A percentile compares a stretch with the other conserved stretches of the same genome.
These are phyloP conservation scores for Erodium maritimum DNA, from an alignment of 345 rosid genomes.

Conservation along the genomic window DNA sequence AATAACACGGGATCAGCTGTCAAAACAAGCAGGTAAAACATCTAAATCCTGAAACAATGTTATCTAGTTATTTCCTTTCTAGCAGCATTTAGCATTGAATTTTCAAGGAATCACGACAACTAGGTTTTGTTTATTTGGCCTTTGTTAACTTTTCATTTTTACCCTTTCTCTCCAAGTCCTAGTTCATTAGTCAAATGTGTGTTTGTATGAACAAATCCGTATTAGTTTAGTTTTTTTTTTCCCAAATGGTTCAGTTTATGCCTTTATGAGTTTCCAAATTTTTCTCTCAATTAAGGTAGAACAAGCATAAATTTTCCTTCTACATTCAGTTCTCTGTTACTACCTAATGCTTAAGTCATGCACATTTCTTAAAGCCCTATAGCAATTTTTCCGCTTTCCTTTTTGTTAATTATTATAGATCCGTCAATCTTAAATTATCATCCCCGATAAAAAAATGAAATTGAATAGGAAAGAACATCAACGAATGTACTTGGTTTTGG, in stretches of 20 bases:
- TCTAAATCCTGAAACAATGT: constrained; percentile 2
- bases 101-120: neutral
- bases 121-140: neutral
- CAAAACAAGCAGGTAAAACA: constrained; percentile 76
- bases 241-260: neutral
- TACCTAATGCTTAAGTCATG: neutral
- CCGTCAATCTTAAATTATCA: neutral
- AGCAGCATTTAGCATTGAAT: neutral
- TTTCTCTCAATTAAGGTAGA: neutral
- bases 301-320: neutral
- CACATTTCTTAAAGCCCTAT: no score
- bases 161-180: neutral
- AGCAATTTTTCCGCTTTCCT: neutral
- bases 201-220: neutral
- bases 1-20: constrained; percentile 92
- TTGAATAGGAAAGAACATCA: neutral
- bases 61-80: constrained; percentile 3
- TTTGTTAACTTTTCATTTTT: no score
- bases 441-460: neutral
- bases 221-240: neutral
- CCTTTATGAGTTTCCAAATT: no score
- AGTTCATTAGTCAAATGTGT: neutral
- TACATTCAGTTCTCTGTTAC: neutral
- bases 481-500: neutral
- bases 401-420: no score